Conservation (phyloP, 306 rosid species). For the Begonia masoniana region DNA sequence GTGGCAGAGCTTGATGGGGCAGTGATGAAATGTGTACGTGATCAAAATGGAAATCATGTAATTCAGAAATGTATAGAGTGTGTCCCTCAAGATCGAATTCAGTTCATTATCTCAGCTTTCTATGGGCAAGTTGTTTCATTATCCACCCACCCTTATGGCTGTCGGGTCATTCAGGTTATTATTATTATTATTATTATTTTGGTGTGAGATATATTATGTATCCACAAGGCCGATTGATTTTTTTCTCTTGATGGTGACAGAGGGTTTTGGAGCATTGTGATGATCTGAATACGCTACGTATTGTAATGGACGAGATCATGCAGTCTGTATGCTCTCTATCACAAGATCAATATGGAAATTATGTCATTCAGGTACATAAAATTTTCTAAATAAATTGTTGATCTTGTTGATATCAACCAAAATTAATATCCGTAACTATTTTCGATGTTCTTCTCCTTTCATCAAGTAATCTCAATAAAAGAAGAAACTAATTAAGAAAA, state of each 20-base stretch:
- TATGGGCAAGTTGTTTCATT: constrained; percentile 89
- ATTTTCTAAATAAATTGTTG: neutral
- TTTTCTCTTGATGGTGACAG: constrained; percentile 38
- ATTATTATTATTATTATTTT: constrained; percentile 3
- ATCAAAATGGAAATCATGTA: constrained; percentile 97
- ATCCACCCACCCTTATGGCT: constrained; percentile 97
- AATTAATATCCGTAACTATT: too few relatives aligned
- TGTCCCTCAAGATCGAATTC: constrained; percentile 78
- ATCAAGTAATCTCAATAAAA: too few relatives aligned
- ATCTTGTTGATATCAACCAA: too few relatives aligned
- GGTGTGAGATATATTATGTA: constrained; percentile 1
- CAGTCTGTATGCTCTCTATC: constrained; percentile 76
- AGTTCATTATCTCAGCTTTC: constrained; percentile 77
- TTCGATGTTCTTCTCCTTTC: too few relatives aligned
- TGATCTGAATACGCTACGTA: constrained; percentile 58
- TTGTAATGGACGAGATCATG: constrained; percentile 94
- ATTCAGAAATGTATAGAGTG: constrained; percentile 91
- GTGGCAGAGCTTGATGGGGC: constrained; percentile 85
- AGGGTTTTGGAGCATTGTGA: constrained; percentile 92
- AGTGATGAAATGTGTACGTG: constrained; percentile 83
- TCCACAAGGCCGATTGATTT: constrained; percentile 10
- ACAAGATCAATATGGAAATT: constrained; percentile 96
- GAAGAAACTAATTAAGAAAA: too few relatives aligned
- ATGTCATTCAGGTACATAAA: constrained; percentile 78
- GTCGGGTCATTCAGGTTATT: constrained; percentile 93